Evolutionary conservation across 1,139 yeast species (phyloP), one percentile per base, ranked within the genome.

Genomic region (Blastobotrys niveus): DNA sequence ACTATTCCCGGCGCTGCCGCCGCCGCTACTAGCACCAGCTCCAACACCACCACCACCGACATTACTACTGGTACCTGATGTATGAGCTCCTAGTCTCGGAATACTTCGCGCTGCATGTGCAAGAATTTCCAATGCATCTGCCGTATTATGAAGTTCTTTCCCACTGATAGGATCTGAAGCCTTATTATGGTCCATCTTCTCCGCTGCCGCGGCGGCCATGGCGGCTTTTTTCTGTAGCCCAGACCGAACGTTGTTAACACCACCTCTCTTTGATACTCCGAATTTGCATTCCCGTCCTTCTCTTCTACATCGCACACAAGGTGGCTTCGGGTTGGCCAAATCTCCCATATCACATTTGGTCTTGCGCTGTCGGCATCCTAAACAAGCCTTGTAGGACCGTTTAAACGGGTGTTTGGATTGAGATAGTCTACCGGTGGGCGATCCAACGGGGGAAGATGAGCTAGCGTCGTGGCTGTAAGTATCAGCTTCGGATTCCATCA

Each of bases 211-310:
- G 21, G 20, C 34, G 6, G 42, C 39, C 18, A 33, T 20, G 24
- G 42, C 30, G 20, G 44, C 43, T 22, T 52, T 38, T 48, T 52
- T 42, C 52, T 52, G 47, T 52, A 58, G 29, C 50, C 78, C 79
- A 15, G 65, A 66, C 6, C 67, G 58, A 10, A 75, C 71, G 51
- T 75, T 74, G 18, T 66, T 64, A 22, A 71, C 64, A 1, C 80
- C 82, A 2, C 86, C 83, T 43, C 86, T 63, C 49, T 72, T 70
- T 31, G 79, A 70, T 43, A 79, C 83, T 3, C 82, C 82, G 64
- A 88, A 83, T 20, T 81, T 79, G 65, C 96, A 88, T 55, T 82
- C 87, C 55, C 76, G 77, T 18, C 93, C 70, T 58, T 88, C 95
- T 42, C 96, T 71, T 50, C 76, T 72, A 58, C 96, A 88, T 44